Evolutionary conservation across 2,329 filamentous ascomycete genomes (phyloP), one percentile per base, ranked within the genome.

Genomic region (Botrytis porri): DNA sequence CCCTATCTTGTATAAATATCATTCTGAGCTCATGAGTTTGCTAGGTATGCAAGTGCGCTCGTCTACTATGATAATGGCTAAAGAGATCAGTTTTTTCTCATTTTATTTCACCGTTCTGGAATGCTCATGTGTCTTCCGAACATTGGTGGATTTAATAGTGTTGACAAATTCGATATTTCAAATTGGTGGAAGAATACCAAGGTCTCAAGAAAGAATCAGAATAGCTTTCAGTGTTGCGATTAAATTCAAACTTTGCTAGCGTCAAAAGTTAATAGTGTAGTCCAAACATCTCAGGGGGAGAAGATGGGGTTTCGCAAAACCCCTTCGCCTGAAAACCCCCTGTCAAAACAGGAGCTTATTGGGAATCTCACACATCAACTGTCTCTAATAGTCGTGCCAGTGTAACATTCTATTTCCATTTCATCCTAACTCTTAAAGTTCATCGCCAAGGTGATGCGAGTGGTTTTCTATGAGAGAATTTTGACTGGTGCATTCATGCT

Each of bases 141-240:
- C 25, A n/a, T 39, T n/a, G 60, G 14, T 32, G 51, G 51, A 3
- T 29, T 18, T 57, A 18, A 14, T 57, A 29, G 7, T 29, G n/a
- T 29, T n/a, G 6, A 29, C 51, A 57, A 8, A 57, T 57, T 71
- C 12, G 66, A 72, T 57, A 54, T 69, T 29, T 14, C 20, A 16
- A 71, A 74, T 57, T 66, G 29, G 51, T 9, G 12, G 5, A 29
- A 57, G 16, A 29, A 57, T 57, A 57, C 14, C 51, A 32, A 57
- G 0, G 6, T 29, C 51, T 29, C n/a, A 18, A 16, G 32, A 29
- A 29, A 29, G 14, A 57, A 32, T 29, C 6, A 57, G n/a, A n/a
- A 18, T 8, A 71, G 72, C 5, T 87, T 88, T 80, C 84, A 85
- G 48, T n/a, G 48, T 54, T 54, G 25, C 25, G 5, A 12, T 54